These are phyloP conservation scores for Monilinia fructicola DNA, from an alignment of 2,329 filamentous ascomycete genomes.

Conservation along the genomic window DNA sequence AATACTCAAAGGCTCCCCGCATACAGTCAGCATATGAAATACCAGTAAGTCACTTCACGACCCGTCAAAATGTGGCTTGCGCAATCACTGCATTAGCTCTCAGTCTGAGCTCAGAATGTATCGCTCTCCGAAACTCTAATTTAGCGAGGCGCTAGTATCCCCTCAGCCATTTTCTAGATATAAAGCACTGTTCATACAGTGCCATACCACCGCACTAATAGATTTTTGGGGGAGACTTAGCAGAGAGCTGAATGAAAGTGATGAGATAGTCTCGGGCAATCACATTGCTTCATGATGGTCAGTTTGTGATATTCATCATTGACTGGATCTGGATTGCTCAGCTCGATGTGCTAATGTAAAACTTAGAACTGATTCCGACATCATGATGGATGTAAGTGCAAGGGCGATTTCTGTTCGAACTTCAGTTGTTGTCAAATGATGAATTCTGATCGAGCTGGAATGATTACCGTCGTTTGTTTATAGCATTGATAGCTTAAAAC, in stretches of 20 bases:
- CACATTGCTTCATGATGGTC: neutral
- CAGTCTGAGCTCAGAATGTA: neutral
- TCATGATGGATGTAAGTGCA: neutral
- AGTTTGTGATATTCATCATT: neutral
- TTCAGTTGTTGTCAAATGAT: neutral
- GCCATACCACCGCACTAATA: neutral
- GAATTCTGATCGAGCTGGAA: neutral
- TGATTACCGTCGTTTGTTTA: neutral
- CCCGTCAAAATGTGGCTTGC: neutral
- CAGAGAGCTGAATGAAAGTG: neutral
- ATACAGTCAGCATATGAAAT: neutral
- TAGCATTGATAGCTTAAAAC: neutral
- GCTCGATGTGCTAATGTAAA: neutral
- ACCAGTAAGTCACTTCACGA: neutral
- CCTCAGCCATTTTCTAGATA: neutral
- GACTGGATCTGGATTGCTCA: neutral
- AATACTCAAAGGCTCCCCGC: neutral
- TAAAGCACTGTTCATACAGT: neutral
- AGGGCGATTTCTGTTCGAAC: neutral
- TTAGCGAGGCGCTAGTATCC: neutral
- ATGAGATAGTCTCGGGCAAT: neutral
- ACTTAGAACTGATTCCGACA: neutral
- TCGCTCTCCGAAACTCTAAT: neutral
- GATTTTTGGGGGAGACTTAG: neutral
- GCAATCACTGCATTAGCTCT: neutral